Conservation (phyloP, 2,329 filamentous ascomycete species). For the Pyricularia sp. region DNA sequence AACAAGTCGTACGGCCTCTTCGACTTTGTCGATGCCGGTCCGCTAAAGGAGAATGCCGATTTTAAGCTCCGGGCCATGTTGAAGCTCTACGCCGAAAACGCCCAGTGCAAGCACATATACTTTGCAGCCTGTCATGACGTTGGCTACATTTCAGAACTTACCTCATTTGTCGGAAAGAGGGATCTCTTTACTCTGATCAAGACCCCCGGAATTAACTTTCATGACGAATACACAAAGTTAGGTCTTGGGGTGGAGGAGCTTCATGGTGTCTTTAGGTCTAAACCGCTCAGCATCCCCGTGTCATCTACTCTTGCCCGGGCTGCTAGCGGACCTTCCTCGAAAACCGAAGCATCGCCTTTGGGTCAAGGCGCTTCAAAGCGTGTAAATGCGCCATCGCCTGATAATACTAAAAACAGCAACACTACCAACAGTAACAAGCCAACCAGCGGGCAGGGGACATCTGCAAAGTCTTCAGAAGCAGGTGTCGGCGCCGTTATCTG, state of each 20-base stretch:
- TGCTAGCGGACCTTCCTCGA: background rate
- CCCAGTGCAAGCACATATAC: constrained; percentile 55
- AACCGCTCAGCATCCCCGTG: background rate
- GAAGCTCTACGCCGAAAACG: constrained; percentile 44
- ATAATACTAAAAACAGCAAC: background rate
- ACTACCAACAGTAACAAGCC: background rate
- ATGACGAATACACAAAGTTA: background rate
- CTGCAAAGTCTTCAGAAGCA: background rate
- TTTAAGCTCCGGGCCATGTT: constrained; percentile 46
- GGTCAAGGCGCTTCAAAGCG: background rate
- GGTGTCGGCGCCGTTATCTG: background rate
- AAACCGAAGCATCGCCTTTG: background rate
- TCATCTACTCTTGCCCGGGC: background rate
- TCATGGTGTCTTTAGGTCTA: background rate
- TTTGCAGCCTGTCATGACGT: constrained; percentile 54
- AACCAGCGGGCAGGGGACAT: background rate
- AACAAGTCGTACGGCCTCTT: constrained; percentile 47
- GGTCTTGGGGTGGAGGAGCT: background rate
- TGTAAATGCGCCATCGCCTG: background rate
- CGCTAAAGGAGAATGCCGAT: constrained; percentile 49
- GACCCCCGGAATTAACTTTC: background rate
- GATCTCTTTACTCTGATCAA: background rate
- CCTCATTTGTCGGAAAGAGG: constrained; percentile 36
- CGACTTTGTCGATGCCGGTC: constrained; percentile 53
- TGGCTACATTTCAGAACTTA: constrained; percentile 47